Conservation (phyloP, 2,329 filamentous ascomycete species). For the Paracorniculantispora psalliotae region DNA sequence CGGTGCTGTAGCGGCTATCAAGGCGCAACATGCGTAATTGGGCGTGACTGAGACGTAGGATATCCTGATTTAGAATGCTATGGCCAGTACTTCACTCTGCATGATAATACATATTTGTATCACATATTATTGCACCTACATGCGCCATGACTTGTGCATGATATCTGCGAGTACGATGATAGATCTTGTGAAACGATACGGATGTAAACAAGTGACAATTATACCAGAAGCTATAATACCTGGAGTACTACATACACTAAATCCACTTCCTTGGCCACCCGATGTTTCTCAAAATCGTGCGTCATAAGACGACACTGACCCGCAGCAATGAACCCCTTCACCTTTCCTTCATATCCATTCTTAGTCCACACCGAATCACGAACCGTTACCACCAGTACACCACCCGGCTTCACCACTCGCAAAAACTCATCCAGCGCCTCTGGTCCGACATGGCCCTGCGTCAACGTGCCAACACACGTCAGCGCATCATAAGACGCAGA, state of each 20-base stretch:
- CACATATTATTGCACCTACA: too few relatives aligned
- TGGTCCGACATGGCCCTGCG: slow-evolving; percentile 19
- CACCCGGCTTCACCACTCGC: background rate
- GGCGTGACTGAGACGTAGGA: background rate
- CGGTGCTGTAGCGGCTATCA: background rate
- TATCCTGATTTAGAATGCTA: background rate
- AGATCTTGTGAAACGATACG: too few relatives aligned
- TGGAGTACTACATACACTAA: background rate
- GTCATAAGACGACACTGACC: background rate
- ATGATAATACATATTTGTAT: too few relatives aligned
- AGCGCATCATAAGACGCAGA: slow-evolving; percentile 45
- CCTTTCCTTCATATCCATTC: background rate
- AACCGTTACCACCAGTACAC: background rate
- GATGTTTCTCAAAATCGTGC: background rate
- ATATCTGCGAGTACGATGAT: too few relatives aligned
- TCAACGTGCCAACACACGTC: slow-evolving; percentile 51
- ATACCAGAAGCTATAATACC: too few relatives aligned
- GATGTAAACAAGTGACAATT: too few relatives aligned
- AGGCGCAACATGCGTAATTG: background rate
- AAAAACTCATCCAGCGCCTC: background rate
- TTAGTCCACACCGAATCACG: background rate
- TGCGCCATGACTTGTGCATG: too few relatives aligned
- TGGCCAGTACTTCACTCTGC: background rate
- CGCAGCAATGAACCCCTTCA: background rate
- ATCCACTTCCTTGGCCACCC: background rate